Base-by-base conservation (phyloP, 2,329 filamentous ascomycete genomes). In the Colletotrichum lupini region DNA sequence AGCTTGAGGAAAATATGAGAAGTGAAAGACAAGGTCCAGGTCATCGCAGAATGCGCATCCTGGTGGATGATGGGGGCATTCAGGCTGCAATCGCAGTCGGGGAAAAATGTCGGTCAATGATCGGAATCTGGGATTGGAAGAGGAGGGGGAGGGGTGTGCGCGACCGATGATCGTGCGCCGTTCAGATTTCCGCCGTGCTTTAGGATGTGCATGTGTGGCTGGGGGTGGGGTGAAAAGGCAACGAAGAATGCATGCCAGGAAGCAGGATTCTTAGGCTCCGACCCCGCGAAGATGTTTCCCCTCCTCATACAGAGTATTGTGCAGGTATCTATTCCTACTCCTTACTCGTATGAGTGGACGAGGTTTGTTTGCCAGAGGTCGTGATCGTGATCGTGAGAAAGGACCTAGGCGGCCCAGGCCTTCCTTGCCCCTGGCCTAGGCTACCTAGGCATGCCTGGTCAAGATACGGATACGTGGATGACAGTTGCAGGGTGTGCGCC, bases 261-360 rank as follows among this genome's bases (percentile, higher is more conserved):
- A 65, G 71, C 57, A 73, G 71, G 73, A 68, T 70, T 49, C 16
- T 61, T 70, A 74, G 70, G 70, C 70, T 64, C 53, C 70, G 59
- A 65, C 70, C 66, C 35, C 66, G 64, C 22, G 53, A 49, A 49
- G 19, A n/a, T 9, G 19, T n/a, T n/a, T n/a, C 19, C 42, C 42
- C 16, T n/a, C 42, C 42, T 49, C 42, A 9, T 16, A 16, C 37
- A 42, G 37, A 42, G 37, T 42, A 42, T 5, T 6, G 14, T 42
- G 37, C 37, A 42, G 37, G 37, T 42, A 16, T 42, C 16, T 19
- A 16, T 42, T 42, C 42, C 42, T n/a, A 1, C 42, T 49, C 42
- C 22, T 49, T 53, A n/a, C 32, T 37, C 32, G 30, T 30, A 22
- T 53, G 14, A 28, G 24, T 52, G 42, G 62, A 30, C 60, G 37